These are phyloP conservation scores for Aspergillus terreus DNA, from an alignment of 2,329 filamentous ascomycete genomes.

Conservation along the genomic window DNA sequence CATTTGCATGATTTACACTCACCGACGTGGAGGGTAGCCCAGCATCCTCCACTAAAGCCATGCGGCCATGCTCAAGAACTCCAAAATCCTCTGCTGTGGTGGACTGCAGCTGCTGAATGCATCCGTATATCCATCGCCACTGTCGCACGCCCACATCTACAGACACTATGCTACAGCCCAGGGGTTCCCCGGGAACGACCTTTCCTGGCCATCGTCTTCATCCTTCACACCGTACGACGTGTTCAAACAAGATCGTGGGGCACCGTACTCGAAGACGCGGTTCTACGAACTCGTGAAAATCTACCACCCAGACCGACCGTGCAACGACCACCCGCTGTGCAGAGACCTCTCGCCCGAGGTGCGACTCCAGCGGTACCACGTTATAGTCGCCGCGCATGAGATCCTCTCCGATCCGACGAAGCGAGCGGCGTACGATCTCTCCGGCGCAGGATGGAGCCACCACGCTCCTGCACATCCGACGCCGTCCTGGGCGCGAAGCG, in stretches of 20 bases:
- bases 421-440: constrained; percentile 75
- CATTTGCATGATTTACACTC: neutral
- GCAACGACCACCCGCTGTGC: constrained; percentile 40
- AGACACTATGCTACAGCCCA: constrained; percentile 34
- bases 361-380: constrained; percentile 82
- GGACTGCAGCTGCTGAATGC: constrained; percentile 33
- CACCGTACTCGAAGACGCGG: constrained; percentile 73
- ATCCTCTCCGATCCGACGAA: constrained; percentile 79
- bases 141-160: constrained; percentile 21
- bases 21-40: constrained; percentile 10
- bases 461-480: constrained; percentile 32
- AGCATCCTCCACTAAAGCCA: constrained; percentile 23
- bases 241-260: constrained; percentile 59
- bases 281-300: constrained; percentile 93
- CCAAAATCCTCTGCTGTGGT: constrained; percentile 35
- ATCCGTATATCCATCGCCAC: constrained; percentile 19
- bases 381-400: constrained; percentile 82
- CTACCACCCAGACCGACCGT: constrained; percentile 80
- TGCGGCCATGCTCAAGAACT: constrained; percentile 48
- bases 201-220: constrained; percentile 42
- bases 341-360: constrained; percentile 55
- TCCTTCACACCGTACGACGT: constrained; percentile 81
- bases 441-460: constrained; percentile 74
- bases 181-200: constrained; percentile 23
- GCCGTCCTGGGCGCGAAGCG: constrained; percentile 17